Evolutionary conservation across 2,329 filamentous ascomycete species (phyloP), one percentile per base, ranked within the genome.

Genomic region (Aspergillus quadrilineatus): DNA sequence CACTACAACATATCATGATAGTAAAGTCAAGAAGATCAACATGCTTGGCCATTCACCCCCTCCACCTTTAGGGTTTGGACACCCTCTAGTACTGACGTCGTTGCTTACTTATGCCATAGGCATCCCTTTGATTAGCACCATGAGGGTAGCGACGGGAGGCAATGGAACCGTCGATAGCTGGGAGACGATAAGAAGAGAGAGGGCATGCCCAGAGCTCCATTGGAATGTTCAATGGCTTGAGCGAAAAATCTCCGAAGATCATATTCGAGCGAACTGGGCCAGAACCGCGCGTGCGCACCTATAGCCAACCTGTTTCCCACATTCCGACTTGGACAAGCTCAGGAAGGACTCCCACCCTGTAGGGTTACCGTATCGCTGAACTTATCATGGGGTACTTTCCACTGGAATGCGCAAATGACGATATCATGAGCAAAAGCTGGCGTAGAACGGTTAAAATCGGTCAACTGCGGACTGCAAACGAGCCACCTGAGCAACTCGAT

Each of bases 401-500:
- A 12, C 14, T 48, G 54, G 54, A 56, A 56, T 56, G 54, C 29
- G 47, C 34, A 12, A 41, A 52, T 56, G 48, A 56, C 43, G 54
- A 28, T 34, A 22, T 12, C 36, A 34, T 37, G 42, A 44, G 30
- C 30, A 28, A 34, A 32, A n/a, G 12, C 37, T 39, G 36, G 22
- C 48, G 43, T 45, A 17, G 30, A 17, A 9, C 50, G 50, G 50
- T 17, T 53, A 12, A 8, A 36, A 30, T 46, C 50, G 50, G 50
- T 45, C n/a, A 29, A 30, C 34, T n/a, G 14, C 7, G 28, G 7
- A 22, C 14, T n/a, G 14, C n/a, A n/a, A 14, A n/a, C n/a, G 22
- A 22, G 22, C 22, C 22, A 22, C 37, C 37, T 14, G n/a, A 34
- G 32, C 10, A 6, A 34, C 32, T 34, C 10, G 7, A 34, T 7